phyloP scores from a whole-genome alignment of 805 yeast species.

The Ogataea ganodermae region DNA sequence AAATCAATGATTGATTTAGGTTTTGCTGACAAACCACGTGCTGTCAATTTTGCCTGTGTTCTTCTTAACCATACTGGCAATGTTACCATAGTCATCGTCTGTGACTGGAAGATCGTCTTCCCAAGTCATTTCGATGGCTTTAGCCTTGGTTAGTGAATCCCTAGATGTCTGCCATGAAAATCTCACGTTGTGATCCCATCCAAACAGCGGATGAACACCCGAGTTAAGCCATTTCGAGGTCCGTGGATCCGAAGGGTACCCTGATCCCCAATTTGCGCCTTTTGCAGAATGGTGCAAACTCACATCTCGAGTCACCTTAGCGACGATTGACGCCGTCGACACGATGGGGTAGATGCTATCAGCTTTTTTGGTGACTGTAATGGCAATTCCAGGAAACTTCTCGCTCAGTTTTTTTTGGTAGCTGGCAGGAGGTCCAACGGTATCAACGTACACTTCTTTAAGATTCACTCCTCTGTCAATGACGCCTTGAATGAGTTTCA shows the following conservation, averaged over 20 bases:
- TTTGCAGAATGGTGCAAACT: constrained; percentile 25
- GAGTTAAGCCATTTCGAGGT: constrained; percentile 75
- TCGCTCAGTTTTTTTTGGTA: constrained; percentile 75
- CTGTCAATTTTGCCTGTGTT: constrained; percentile 15
- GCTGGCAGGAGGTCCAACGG: constrained; percentile 92
- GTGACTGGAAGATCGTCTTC: constrained; percentile 46
- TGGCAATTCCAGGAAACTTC: constrained; percentile 66
- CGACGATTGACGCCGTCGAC: constrained; percentile 92
- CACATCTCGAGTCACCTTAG: constrained; percentile 90
- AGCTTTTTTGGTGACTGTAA: constrained; percentile 92
- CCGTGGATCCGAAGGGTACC: constrained; percentile 91
- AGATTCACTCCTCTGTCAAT: constrained; percentile 62
- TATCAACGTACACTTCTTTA: constrained; percentile 81
- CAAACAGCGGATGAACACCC: constrained; percentile 71
- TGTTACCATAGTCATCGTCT: constrained; percentile 32
- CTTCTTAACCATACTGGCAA: constrained; percentile 19
- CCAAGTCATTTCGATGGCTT: constrained; percentile 62
- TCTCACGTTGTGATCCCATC: constrained; percentile 77
- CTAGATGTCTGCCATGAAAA: constrained; percentile 95
- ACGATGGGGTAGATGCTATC: constrained; percentile 92
- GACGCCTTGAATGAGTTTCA: constrained; percentile 68
- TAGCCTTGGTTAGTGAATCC: constrained; percentile 60
- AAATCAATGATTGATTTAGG: not conserved
- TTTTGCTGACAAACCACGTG: constrained; percentile 22
- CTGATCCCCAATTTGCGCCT: constrained; percentile 66